A percentile compares a stretch with the other conserved stretches of the same genome.
Conservation (phyloP, 2,329 filamentous ascomycete genomes). For the Claviceps capensis region DNA sequence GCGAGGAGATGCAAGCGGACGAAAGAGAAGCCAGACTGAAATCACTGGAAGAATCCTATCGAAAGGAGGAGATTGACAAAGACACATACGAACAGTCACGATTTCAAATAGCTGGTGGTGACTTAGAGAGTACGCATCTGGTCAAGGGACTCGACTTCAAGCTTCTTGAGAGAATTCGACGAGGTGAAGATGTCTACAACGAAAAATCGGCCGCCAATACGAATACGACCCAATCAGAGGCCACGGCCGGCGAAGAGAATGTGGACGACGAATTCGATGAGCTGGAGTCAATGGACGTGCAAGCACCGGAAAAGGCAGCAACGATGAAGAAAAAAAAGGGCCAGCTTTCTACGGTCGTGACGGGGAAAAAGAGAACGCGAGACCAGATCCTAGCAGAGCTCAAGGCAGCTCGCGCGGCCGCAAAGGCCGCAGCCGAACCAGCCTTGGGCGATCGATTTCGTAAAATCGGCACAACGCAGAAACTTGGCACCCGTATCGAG, state of each 20-base stretch:
- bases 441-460: constrained; percentile 46
- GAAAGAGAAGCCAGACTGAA: constrained; percentile 53
- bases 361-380: constrained; percentile 48
- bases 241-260: constrained; percentile 16
- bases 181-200: constrained; percentile 54
- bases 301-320: constrained; percentile 37
- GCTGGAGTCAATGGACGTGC: constrained; percentile 40
- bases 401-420: constrained; percentile 47
- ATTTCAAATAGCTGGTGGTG: constrained; percentile 68
- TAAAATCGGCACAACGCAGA: constrained; percentile 45
- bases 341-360: constrained; percentile 39
- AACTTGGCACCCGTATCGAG: constrained; percentile 44
- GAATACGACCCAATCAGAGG: constrained; percentile 17
- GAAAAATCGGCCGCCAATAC: constrained; percentile 10
- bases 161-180: constrained; percentile 54
- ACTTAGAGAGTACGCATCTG: constrained; percentile 67
- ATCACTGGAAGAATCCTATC: constrained; percentile 68
- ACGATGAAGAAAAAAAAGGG: constrained; percentile 41
- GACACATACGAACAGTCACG: constrained; percentile 63
- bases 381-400: constrained; percentile 55
- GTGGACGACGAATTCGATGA: constrained; percentile 55
- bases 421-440: constrained; percentile 38
- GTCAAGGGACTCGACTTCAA: constrained; percentile 87
- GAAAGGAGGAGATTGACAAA: constrained; percentile 71
- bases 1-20: constrained; percentile 39